Evolutionary conservation across 2,329 filamentous ascomycete species (phyloP), one percentile per base, ranked within the genome.

Genomic region (Aurifilum marmelostoma): DNA sequence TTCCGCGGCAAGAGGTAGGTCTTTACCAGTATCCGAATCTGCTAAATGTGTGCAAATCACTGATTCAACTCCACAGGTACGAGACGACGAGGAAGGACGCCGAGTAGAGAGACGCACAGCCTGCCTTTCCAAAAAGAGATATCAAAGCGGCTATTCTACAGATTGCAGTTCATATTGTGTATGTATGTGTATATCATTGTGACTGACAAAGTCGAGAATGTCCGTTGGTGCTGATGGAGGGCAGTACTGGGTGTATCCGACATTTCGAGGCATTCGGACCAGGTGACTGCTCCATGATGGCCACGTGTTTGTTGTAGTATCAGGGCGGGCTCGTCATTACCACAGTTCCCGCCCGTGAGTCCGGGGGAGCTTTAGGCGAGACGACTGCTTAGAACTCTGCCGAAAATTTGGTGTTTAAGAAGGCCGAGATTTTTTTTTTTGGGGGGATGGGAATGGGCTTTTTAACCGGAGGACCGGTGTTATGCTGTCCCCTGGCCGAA

Each of bases 1-100:
- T 99, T 99, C 84, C 89, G 96, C 81, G 96, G 96, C 75, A 99
- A 99, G 88, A 91, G 95, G 88, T 97, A 87, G 75, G 88, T 80
- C 63, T 50, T 64, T 8, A n/a, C 63, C 69, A 66, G 71, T 60
- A 7, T 47, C 39, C 9, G 14, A n/a, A 39, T 34, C 41, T 1
- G 1, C 2, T 5, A 9, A 18, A 16, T 12, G 16, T 29, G 29
- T 16, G n/a, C 29, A 47, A 21, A 21, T 50, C 69, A 69, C 80
- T 84, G 75, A 84, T 76, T 5, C 32, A 60, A 52, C 12, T 47
- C 67, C 34, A 37, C 71, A 88, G 86, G 76, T 88, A 92, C 73
- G 90, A 92, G 80, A 85, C 90, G 39, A 87, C 85, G 6, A 85
- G 79, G 63, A 88, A 85, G 76, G 83, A 86, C 29, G 65, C 58